Evolutionary conservation across 225 moss, liverwort and hornwort genomes (phyloP).

Genomic region (Sphagnum tenellum): DNA sequence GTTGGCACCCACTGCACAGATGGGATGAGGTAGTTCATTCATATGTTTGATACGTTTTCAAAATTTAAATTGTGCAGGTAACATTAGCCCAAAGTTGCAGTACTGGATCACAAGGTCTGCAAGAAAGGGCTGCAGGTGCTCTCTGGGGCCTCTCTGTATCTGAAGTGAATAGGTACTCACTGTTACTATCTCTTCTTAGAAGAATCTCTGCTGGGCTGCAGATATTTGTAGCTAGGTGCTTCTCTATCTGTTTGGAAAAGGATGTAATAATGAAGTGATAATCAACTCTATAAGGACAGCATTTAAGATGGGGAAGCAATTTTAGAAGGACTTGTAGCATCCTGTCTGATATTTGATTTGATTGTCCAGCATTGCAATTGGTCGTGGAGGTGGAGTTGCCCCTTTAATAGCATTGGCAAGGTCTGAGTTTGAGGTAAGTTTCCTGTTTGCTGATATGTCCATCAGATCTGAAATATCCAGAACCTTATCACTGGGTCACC

Average conservation of each 20-base stretch:
- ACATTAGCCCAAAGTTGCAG: constrained; percentile 79
- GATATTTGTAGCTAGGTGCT: too few species aligned
- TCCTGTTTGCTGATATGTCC: too few species aligned
- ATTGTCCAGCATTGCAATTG: constrained; percentile 80
- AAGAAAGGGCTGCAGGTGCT: constrained; percentile 94
- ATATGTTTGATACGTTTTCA: background rate
- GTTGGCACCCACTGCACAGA: background rate
- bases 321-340: too few species aligned
- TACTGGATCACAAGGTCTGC: constrained; percentile 83
- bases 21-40: background rate
- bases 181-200: background rate
- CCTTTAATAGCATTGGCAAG: constrained; percentile 78
- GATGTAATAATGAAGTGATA: too few species aligned
- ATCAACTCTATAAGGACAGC: too few species aligned
- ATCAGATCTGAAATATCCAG: too few species aligned
- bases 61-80: constrained; percentile 33
- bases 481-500: too few species aligned
- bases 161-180: constrained; percentile 71
- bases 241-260: too few species aligned
- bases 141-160: constrained; percentile 96
- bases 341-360: background rate
- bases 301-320: too few species aligned
- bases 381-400: constrained; percentile 90
- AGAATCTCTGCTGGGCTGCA: too few species aligned
- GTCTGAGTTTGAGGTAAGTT: constrained; percentile 74